Percentiles rank a stretch among this genome's conserved stretches.
Conservation (phyloP, 2,329 filamentous ascomycete genomes). For the Cordyceps cicadae region DNA sequence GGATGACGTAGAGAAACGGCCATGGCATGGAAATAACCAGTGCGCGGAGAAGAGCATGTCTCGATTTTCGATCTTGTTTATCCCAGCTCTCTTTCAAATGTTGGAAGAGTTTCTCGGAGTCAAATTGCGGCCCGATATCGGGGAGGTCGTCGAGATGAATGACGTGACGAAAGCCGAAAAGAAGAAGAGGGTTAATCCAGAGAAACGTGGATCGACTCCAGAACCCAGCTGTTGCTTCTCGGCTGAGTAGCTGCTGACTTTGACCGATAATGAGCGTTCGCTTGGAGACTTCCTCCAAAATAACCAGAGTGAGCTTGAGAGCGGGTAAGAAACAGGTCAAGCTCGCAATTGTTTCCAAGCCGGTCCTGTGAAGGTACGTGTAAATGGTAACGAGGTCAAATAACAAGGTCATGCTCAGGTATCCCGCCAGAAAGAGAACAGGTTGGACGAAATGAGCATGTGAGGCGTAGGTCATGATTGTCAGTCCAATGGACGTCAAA, state of each 20-base stretch:
- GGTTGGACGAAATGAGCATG: conserved; percentile 25
- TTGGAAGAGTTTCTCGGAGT: background rate
- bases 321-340: conserved; percentile 21
- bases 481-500: conserved; percentile 20
- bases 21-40: background rate
- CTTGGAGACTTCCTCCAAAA: conserved; percentile 26
- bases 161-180: background rate
- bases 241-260: conserved; percentile 7
- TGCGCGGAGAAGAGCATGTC: background rate
- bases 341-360: conserved; percentile 17
- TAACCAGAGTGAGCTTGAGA: conserved; percentile 21
- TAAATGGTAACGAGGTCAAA: conserved; percentile 25
- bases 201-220: conserved; percentile 11
- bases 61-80: background rate
- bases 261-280: background rate
- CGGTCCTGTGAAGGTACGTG: conserved; percentile 25
- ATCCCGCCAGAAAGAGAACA: conserved; percentile 23
- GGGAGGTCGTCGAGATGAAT: background rate
- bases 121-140: background rate
- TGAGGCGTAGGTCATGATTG: conserved; percentile 24
- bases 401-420: conserved; percentile 23
- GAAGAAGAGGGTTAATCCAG: conserved; percentile 1
- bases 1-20: background rate
- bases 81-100: background rate
- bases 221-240: conserved; percentile 16